Evolutionary conservation across 352 stramenopile species (phyloP), one percentile per base, ranked within the genome.

Genomic region (Globisporangium yorkense): DNA sequence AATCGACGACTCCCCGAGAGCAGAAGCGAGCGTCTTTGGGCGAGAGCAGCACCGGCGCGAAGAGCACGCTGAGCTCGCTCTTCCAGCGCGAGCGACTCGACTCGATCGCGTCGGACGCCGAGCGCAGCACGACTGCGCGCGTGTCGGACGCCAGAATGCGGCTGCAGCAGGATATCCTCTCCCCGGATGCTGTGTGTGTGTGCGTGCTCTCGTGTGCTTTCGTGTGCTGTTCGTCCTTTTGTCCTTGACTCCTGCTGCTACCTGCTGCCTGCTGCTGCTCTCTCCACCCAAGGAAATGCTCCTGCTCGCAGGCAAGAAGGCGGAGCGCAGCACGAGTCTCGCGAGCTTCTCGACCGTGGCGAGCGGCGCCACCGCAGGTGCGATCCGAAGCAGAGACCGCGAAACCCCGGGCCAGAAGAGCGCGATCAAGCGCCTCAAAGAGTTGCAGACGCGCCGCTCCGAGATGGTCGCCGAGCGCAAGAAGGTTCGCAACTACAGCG

Each of bases 401-500:
- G 83, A 80, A 61, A 91, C 83, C 12, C 57, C 56, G 5, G 86
- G 78, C 47, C 83, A 92, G 51, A 76, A 75, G 31, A 75, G 53
- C 15, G 76, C 66, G 20, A 80, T 87, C 52, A 77, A 77, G 51
- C 89, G 88, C 45, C 69, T 90, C 18, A 84, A 88, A 59, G 67
- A 90, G 37, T 49, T 93, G 51, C 83, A 92, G 49, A 70, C 67
- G 35, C 88, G 89, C 46, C 77, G 78, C 31, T 70, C 80, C 37
- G 80, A 89, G 63, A 90, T 93, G 80, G 77, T 75, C 15, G 71
- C 66, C 0, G 80, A 92, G 59, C 83, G 80, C 48, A 88, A 87
- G 44, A 87, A 87, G 47, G 80, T 93, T 33, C 75, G 83, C 50
- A 93, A 93, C 59, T 93, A 93, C 65, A 93, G 68, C 43, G 60